Evolutionary conservation across 2,329 filamentous ascomycete species (phyloP).

Genomic region (Sclerotinia sclerotiorum): DNA sequence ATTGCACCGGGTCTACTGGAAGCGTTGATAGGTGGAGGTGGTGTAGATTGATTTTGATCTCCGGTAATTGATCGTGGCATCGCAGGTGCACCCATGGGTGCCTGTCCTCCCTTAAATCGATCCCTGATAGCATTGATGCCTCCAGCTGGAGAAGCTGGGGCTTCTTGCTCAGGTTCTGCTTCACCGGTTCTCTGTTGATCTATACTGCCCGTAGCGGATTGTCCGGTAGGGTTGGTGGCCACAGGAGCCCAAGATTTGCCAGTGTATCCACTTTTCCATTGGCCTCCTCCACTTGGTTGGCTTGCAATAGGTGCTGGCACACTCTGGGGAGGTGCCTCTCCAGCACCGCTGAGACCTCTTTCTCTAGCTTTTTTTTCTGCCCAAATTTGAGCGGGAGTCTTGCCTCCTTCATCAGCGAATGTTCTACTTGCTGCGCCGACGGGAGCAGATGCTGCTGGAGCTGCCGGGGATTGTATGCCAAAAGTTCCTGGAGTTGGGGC

Average conservation of each 20-base stretch:
- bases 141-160: slow-evolving; percentile 57
- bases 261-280: slow-evolving; percentile 89
- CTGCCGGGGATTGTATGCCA: slow-evolving; percentile 61
- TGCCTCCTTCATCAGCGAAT: slow-evolving; percentile 91
- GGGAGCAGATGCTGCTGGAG: slow-evolving; percentile 55
- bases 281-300: slow-evolving; percentile 69
- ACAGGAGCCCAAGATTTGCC: slow-evolving; percentile 91
- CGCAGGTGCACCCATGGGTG: slow-evolving; percentile 62
- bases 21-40: slow-evolving; percentile 42
- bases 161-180: slow-evolving; percentile 48
- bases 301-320: slow-evolving; percentile 56
- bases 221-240: slow-evolving; percentile 69
- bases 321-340: slow-evolving; percentile 47
- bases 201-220: slow-evolving; percentile 52
- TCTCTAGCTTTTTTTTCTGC: slow-evolving; percentile 93
- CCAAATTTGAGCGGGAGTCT: slow-evolving; percentile 96
- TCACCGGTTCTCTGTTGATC: slow-evolving; percentile 64
- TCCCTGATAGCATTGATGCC: slow-evolving; percentile 75
- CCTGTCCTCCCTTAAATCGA: slow-evolving; percentile 70
- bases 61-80: slow-evolving; percentile 36
- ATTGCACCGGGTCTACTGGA: slow-evolving; percentile 67
- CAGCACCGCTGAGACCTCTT: slow-evolving; percentile 55
- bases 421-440: slow-evolving; percentile 84
- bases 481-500: slow-evolving; percentile 73
- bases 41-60: slow-evolving; percentile 40